Base-by-base conservation (phyloP, 441 rosid species). In the Raphanus hybrid region DNA sequence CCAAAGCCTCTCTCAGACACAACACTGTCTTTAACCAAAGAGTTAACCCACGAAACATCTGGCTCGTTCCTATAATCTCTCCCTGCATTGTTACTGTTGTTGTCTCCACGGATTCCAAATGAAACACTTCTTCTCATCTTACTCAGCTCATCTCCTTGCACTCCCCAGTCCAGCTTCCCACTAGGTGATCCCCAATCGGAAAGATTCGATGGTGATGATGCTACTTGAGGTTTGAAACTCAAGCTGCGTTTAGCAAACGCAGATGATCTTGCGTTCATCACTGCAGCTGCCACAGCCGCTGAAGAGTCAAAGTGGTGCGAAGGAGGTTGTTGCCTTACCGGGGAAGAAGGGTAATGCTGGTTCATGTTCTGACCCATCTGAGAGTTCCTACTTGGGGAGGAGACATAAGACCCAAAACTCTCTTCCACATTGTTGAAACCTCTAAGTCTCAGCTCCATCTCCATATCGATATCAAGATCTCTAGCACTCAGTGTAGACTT, bases 21-120 rank as follows among this genome's bases (percentile, higher is more conserved):
- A 0, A 54, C 59, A 54, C 59, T 54, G 26, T 54, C 59, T 54
- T 54, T 54, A 16, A 54, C 52, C 80, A 92, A 65, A 41, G 97
- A 84, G 78, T 88, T 79, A 66, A 94, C 97, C 97, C 98, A 94
- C 0, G 97, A 92, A 43, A 92, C 97, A 69, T 94, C 98, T 20
- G 95, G 97, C 81, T 94, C 98, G 1, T 84, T 77, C 18, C 82
- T 79, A 67, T 79, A 79, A 11, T 73, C 78, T 61, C 78, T 78
- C 0, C 72, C 70, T 26, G 2, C 64, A 4, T 10, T 43, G n/a
- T 43, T 60, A 54, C 23, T 8, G 16, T 14, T 65, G 15, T 61
- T 83, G 86, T 81, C 89, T 81, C 84, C 86, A 45, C 88, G 86
- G 66, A 89, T 84, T 54, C 96, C 97, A 2, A 94, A 94, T 9